phyloP scores from a whole-genome alignment of 2,329 filamentous ascomycete species.

The Davidsoniella neocaledoniae region DNA sequence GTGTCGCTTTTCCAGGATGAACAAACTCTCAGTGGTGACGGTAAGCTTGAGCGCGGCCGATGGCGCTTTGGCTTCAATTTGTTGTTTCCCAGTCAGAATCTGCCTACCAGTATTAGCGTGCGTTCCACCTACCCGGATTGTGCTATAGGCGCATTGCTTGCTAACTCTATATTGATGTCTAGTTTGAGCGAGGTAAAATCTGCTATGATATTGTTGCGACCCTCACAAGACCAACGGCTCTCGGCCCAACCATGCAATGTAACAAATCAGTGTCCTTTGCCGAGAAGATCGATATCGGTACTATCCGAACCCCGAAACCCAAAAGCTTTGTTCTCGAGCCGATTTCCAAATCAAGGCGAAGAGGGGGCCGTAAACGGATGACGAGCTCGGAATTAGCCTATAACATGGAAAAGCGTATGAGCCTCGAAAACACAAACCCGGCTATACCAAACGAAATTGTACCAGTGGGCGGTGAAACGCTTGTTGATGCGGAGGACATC shows the following conservation, averaged over 20 bases:
- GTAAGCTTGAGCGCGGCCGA: slow-evolving; percentile 52
- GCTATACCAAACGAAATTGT: slow-evolving; percentile 13
- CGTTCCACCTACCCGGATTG: slow-evolving; percentile 20
- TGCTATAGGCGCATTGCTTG: too few species aligned
- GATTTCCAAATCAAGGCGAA: slow-evolving; percentile 50
- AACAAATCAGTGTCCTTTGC: slow-evolving; percentile 66
- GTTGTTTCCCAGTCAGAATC: slow-evolving; percentile 47
- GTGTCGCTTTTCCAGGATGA: slow-evolving; percentile 75
- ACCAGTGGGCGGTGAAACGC: slow-evolving; percentile 18
- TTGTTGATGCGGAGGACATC: slow-evolving; percentile 15
- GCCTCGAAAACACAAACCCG: slow-evolving; percentile 13
- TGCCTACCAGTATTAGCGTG: slow-evolving; percentile 93
- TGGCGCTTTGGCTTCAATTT: slow-evolving; percentile 70
- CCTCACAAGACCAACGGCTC: slow-evolving; percentile 73
- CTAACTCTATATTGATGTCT: slow-evolving; percentile 5
- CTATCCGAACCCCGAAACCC: slow-evolving; percentile 56
- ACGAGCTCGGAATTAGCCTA: slow-evolving; percentile 2
- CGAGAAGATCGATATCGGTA: slow-evolving; percentile 72
- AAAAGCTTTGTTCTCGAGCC: slow-evolving; percentile 78
- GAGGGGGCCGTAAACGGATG: slow-evolving; percentile 23
- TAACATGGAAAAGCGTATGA: slow-evolving; percentile 5
- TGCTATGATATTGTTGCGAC: slow-evolving; percentile 84
- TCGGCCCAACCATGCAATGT: slow-evolving; percentile 62
- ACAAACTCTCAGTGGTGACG: slow-evolving; percentile 62
- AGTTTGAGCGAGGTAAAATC: slow-evolving; percentile 93